Evolutionary conservation across 108 stramenopile species (phyloP).

Genomic region (Halocafeteria seosinensis): DNA sequence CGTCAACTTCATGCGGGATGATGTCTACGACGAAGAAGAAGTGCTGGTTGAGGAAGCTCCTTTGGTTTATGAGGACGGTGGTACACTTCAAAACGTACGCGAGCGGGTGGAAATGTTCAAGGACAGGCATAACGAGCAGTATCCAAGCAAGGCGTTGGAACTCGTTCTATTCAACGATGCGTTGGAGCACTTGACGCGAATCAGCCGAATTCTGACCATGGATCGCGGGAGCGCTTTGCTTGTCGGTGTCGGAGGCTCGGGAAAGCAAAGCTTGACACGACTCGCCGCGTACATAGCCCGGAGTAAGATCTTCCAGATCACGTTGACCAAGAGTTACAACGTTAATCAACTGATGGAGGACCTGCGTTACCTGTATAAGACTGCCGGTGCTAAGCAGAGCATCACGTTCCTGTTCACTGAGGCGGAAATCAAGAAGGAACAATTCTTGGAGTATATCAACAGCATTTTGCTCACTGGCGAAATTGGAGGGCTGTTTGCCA

Average conservation of each 20-base stretch:
- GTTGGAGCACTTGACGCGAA: conserved; percentile 57
- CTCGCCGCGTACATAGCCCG: conserved; percentile 60
- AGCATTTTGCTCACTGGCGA: conserved; percentile 66
- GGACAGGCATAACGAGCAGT: conserved; percentile 55
- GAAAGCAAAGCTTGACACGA: conserved; percentile 64
- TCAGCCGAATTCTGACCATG: conserved; percentile 63
- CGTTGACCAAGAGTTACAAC: conserved; percentile 68
- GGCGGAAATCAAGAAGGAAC: conserved; percentile 69
- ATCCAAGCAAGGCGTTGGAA: conserved; percentile 58
- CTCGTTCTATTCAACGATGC: conserved; percentile 79
- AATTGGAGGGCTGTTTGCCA: conserved; percentile 65
- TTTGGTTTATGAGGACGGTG: conserved; percentile 67
- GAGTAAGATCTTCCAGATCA: conserved; percentile 65
- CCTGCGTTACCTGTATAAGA: conserved; percentile 55
- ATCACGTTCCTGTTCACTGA: conserved; percentile 75
- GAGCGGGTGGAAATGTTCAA: conserved; percentile 52
- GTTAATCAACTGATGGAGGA: conserved; percentile 55
- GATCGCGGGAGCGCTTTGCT: conserved; percentile 62
- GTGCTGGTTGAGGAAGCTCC: conserved; percentile 59
- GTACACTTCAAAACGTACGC: conserved; percentile 46
- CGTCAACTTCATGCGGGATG: conserved; percentile 66
- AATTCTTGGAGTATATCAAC: conserved; percentile 70
- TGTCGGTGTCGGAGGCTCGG: conserved; percentile 71
- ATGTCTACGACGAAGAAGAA: conserved; percentile 59
- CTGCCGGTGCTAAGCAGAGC: conserved; percentile 52